Evolutionary conservation across 2,329 filamentous ascomycete species (phyloP).

Genomic region (Verticillium zaregamsianum): DNA sequence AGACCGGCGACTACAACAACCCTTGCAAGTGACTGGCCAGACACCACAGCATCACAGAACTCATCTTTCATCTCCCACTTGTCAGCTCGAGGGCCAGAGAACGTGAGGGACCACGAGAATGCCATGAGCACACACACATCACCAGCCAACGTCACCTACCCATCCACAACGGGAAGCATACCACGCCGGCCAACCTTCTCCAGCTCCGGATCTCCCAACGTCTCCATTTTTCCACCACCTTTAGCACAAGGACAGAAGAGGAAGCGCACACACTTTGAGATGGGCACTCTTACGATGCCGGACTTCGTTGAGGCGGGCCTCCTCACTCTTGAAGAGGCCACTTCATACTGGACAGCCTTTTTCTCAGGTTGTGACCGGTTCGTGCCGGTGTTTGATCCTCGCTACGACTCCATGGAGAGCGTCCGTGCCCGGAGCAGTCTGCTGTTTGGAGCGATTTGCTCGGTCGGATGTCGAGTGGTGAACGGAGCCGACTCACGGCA

Average conservation of each 20-base stretch:
- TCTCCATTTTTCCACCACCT: neutral
- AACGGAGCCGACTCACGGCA: constrained; percentile 30
- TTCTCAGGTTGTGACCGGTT: constrained; percentile 22
- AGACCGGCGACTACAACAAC: neutral
- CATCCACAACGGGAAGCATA: neutral
- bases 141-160: neutral
- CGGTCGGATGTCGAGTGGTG: constrained; percentile 43
- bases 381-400: constrained; percentile 20
- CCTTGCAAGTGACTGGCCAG: neutral
- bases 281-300: constrained; percentile 5
- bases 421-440: constrained; percentile 42
- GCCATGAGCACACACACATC: neutral
- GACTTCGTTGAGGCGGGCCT: constrained; percentile 18
- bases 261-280: constrained; percentile 13
- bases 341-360: constrained; percentile 17
- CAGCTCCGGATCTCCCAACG: neutral
- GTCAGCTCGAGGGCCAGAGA: neutral
- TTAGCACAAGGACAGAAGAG: neutral
- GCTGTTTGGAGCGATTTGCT: constrained; percentile 46
- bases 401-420: constrained; percentile 38
- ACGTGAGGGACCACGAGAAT: neutral
- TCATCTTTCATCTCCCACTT: neutral
- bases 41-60: neutral
- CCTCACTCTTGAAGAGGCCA: constrained; percentile 16
- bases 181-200: neutral